Evolutionary conservation across 2,329 filamentous ascomycete species (phyloP), one percentile per base, ranked within the genome.

Genomic region (Fusarium vanettenii): DNA sequence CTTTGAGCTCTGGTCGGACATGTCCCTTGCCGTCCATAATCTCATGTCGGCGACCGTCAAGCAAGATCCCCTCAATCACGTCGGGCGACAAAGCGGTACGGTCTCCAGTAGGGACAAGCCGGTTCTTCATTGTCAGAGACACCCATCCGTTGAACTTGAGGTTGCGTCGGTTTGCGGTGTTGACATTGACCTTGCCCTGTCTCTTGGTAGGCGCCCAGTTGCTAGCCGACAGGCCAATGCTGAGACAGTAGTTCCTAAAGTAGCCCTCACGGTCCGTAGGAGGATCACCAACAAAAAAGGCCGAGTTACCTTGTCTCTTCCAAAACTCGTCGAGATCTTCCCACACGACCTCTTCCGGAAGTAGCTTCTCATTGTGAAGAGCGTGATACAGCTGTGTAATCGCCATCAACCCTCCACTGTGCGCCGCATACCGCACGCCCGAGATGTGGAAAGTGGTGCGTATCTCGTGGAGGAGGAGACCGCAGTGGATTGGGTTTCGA

Each of bases 311-410:
- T 35, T 80, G 76, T 13, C 68, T 63, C 27, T 50, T 31, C 63
- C 71, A 73, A 1, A 78, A 45, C 0, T 59, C 60, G 5, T 73
- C 67, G 0, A 76, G 50, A 18, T 77, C 74, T 3, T 75, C 67
- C 77, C 74, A 79, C 1, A 25, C 50, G 4, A 52, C 29, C 0
- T 74, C 64, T 2, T 68, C 6, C 0, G 60, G 6, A 7, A 80
- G 60, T 0, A 76, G 65, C 1, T 64, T 56, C 56, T 79, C 76
- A 14, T 74, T 60, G 5, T 39, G 71, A 1, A 80, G 72, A 18
- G 78, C 78, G 5, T 78, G 73, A 18, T 79, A 78, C 5, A 79
- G 60, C 63, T 80, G 75, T 3, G 69, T 61, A 0, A 55, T 69
- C 20, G 16, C 35, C 70, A 80, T 67, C 2, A 80, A 35, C 5